Evolutionary conservation across 1,139 yeast species (phyloP).

Genomic region (Candida gigantensis): DNA sequence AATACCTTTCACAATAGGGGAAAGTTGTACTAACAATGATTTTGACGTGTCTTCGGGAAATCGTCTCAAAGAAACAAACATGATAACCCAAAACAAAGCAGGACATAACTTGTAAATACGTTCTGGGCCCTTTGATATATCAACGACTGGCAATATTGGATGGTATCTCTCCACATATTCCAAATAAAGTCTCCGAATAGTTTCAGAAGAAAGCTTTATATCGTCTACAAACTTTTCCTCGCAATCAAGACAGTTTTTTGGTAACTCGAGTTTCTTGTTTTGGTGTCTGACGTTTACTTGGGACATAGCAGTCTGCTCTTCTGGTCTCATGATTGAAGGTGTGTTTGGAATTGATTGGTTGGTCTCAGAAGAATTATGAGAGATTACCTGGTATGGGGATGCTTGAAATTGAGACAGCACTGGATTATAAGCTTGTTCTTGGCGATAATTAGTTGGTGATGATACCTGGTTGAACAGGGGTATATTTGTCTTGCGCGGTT

Average conservation of each 20-base stretch:
- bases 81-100: conserved; percentile 89
- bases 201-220: conserved; percentile 58
- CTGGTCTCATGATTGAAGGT: conserved; percentile 28
- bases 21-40: conserved; percentile 50
- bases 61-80: conserved; percentile 78
- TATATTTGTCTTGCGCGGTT: too few relatives aligned
- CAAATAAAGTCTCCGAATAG: conserved; percentile 62
- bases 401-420: too few relatives aligned
- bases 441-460: conserved; percentile 5
- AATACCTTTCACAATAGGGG: conserved; percentile 72
- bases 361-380: conserved; percentile 20
- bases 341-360: conserved; percentile 33
- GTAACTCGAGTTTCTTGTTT: conserved; percentile 20
- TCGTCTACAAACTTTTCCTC: conserved; percentile 69
- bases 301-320: conserved; percentile 4
- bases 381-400: conserved; percentile 4
- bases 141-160: conserved; percentile 84
- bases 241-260: conserved; percentile 50
- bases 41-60: conserved; percentile 41
- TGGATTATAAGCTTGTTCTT: neutral
- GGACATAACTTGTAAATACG: conserved; percentile 77
- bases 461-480: too few relatives aligned
- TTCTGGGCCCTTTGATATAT: conserved; percentile 79
- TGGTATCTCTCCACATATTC: conserved; percentile 80
- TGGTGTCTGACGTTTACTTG: neutral